Percentiles rank a stretch among this genome's conserved stretches.
These are phyloP conservation scores for Fusarium humuli DNA, from an alignment of 2,329 filamentous ascomycete genomes.

Conservation along the genomic window DNA sequence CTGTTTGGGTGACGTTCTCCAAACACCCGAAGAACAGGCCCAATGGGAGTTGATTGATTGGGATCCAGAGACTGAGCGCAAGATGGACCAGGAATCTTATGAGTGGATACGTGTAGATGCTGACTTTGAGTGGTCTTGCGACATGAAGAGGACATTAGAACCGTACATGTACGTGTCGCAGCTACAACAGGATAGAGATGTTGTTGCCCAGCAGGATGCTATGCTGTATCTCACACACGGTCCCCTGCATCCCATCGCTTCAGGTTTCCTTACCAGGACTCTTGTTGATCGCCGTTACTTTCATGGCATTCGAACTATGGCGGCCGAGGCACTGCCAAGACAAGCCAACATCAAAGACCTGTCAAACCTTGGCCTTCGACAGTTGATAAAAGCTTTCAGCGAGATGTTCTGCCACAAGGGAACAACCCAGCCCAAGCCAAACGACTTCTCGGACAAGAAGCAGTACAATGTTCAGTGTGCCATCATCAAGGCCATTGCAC, in stretches of 20 bases:
- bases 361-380: conserved; percentile 82
- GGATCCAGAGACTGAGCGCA: conserved; percentile 86
- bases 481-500: conserved; percentile 83
- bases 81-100: conserved; percentile 96
- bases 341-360: conserved; percentile 75
- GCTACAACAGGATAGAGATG: conserved; percentile 94
- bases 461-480: conserved; percentile 87
- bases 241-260: conserved; percentile 82
- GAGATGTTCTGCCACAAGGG: conserved; percentile 88
- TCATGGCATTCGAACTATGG: conserved; percentile 89
- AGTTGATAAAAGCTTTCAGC: conserved; percentile 87
- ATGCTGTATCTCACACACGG: conserved; percentile 77
- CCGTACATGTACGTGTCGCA: conserved; percentile 99
- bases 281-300: conserved; percentile 94
- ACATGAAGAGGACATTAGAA: conserved; percentile 83
- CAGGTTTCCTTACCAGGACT: conserved; percentile 89
- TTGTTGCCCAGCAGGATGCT: conserved; percentile 85
- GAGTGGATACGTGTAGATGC: conserved; percentile 99
- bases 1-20: conserved; percentile 90
- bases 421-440: conserved; percentile 83
- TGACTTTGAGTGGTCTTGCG: conserved; percentile 97
- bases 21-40: conserved; percentile 81
- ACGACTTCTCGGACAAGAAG: conserved; percentile 90
- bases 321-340: conserved; percentile 80
- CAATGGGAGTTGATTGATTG: conserved; percentile 91